Evolutionary conservation across 2,329 filamentous ascomycete species (phyloP), one percentile per base, ranked within the genome.

Genomic region (Blumeriella jaapii): DNA sequence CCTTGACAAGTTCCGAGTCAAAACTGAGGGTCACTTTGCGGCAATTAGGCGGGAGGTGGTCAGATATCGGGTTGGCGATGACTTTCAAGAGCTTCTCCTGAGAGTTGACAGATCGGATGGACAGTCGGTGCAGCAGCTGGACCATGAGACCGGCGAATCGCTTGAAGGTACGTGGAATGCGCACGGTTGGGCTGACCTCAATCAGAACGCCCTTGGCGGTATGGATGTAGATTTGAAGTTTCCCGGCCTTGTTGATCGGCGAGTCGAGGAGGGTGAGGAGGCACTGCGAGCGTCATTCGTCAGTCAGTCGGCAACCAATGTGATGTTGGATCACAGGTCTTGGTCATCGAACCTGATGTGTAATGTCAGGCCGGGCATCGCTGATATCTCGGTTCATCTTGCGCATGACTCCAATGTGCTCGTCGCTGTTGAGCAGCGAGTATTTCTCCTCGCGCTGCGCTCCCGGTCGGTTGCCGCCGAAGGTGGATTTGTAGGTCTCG

Each of bases 331-430:
- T 44, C 36, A 35, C 26, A 37, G 25, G 36, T 36, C 48, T 42
- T 60, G 12, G 20, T 17, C 23, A 3, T 38, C 73, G 55, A 67
- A 95, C 89, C 84, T 96, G 91, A 60, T 98, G 91, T 29, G 91
- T 94, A 55, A 98, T 98, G 61, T 98, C 91, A 28, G 91, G 91
- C 50, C 91, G 78, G 41, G 91, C 91, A 62, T 98, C 91, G 59
- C 87, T 95, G 48, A 98, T 96, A 59, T 98, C 91, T 51, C 91
- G 74, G 59, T 93, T 93, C 89, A 96, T 96, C 69, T 96, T 98
- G 55, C 91, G 81, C 86, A 98, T 94, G 47, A 96, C 82, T 44
- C 91, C 91, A 50, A 98, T 98, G 59, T 98, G 91, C 63, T 98
- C 91, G 57, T 98, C 91, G 61, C 87, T 95, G 69, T 98, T 98